Conservation (phyloP, 2,329 filamentous ascomycete species). For the Pseudopithomyces chartarum region DNA sequence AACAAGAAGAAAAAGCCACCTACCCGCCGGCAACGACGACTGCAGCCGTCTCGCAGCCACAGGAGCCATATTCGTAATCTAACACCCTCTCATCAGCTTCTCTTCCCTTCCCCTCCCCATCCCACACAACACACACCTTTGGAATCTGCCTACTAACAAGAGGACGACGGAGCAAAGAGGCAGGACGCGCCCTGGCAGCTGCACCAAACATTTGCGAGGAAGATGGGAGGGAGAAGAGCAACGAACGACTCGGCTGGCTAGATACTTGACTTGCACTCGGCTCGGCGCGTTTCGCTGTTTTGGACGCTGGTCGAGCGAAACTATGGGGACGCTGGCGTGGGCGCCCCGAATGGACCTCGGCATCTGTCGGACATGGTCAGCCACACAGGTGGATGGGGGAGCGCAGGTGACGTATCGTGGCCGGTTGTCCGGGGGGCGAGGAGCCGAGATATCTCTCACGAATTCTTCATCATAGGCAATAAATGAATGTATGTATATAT, state of each 20-base stretch:
- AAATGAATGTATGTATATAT: too few species aligned
- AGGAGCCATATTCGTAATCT: slow-evolving; percentile 45
- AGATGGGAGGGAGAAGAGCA: slow-evolving; percentile 10
- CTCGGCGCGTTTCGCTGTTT: slow-evolving; percentile 22
- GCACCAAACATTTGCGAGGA: slow-evolving; percentile 47
- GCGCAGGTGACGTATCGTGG: background rate
- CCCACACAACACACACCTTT: slow-evolving; percentile 29
- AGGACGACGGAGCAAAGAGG: slow-evolving; percentile 43
- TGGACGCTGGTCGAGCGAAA: slow-evolving; percentile 18
- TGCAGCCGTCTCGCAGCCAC: slow-evolving; percentile 43
- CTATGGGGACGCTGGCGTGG: slow-evolving; percentile 9
- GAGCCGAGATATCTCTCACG: background rate
- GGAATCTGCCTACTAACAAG: slow-evolving; percentile 32
- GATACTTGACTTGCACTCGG: background rate
- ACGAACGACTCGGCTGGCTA: slow-evolving; percentile 13
- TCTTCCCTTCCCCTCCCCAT: background rate
- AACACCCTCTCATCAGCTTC: background rate
- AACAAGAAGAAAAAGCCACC: slow-evolving; percentile 18
- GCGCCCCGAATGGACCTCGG: slow-evolving; percentile 14
- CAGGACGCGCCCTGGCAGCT: slow-evolving; percentile 45
- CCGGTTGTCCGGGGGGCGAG: background rate
- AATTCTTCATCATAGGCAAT: too few species aligned
- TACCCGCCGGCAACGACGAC: slow-evolving; percentile 54
- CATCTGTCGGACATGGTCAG: slow-evolving; percentile 5
- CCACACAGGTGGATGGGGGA: too few species aligned